Conservation (phyloP, 768 basidiomycete species). For the Termitomyces sp. region DNA sequence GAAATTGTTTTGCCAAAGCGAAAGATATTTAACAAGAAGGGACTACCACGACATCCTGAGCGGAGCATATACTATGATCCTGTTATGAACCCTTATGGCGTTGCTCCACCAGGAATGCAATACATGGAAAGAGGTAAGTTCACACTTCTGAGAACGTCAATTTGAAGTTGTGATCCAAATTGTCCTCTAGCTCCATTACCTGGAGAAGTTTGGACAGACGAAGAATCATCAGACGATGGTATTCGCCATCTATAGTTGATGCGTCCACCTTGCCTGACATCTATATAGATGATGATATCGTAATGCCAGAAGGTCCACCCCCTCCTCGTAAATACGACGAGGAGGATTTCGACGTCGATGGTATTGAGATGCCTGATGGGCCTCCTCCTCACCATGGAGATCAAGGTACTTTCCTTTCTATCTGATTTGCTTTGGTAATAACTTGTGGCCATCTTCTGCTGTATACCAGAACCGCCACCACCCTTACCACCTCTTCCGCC, state of each 20-base stretch:
- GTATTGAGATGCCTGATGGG: slow-evolving; percentile 86
- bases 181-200: slow-evolving; percentile 45
- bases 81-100: slow-evolving; percentile 89
- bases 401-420: slow-evolving; percentile 13
- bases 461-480: not conserved
- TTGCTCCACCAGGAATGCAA: slow-evolving; percentile 96
- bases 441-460: not conserved
- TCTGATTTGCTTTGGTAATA: not conserved
- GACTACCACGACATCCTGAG: slow-evolving; percentile 86
- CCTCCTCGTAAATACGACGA: slow-evolving; percentile 49
- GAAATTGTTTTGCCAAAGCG: slow-evolving; percentile 41
- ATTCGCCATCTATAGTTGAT: not conserved
- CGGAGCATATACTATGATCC: slow-evolving; percentile 90
- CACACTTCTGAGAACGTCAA: not conserved
- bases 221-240: slow-evolving; percentile 47
- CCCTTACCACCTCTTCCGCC: slow-evolving; percentile 8
- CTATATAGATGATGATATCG: slow-evolving; percentile 46
- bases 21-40: slow-evolving; percentile 77
- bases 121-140: slow-evolving; percentile 80
- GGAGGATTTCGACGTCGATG: slow-evolving; percentile 62
- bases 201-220: slow-evolving; percentile 61
- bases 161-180: slow-evolving; percentile 1
- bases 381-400: slow-evolving; percentile 47
- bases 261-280: not conserved
- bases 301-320: slow-evolving; percentile 59